Conservation (phyloP, 2,329 filamentous ascomycete species). For the Thermoascus crustaceus region DNA sequence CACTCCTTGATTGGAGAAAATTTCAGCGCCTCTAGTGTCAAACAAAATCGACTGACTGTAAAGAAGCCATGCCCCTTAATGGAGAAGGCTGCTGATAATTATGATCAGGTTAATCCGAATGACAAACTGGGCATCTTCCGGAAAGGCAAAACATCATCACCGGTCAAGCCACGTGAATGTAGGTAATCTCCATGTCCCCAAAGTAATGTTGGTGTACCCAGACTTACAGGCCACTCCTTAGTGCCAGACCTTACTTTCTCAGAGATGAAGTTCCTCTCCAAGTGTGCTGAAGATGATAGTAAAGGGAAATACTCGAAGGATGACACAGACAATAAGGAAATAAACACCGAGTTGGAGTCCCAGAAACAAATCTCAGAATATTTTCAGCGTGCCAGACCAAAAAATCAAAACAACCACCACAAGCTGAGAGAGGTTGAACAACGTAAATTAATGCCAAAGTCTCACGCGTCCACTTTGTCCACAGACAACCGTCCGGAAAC, state of each 20-base stretch:
- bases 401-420: too few species aligned
- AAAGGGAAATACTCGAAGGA: background rate
- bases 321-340: too few species aligned
- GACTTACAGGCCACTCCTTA: constrained; percentile 5
- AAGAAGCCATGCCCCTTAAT: constrained; percentile 8
- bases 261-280: constrained; percentile 14
- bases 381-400: too few species aligned
- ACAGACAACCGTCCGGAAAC: too few species aligned
- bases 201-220: too few species aligned
- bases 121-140: constrained; percentile 25
- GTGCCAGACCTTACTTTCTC: constrained; percentile 16
- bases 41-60: constrained; percentile 47
- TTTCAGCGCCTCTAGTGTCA: constrained; percentile 49
- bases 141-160: constrained; percentile 28
- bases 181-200: constrained; percentile 3
- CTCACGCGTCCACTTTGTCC: too few species aligned
- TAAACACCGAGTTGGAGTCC: too few species aligned
- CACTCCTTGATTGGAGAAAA: constrained; percentile 42
- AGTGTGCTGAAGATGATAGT: constrained; percentile 1
- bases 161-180: constrained; percentile 16
- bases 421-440: too few species aligned
- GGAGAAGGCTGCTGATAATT: background rate
- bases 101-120: constrained; percentile 16
- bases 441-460: too few species aligned
- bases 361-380: too few species aligned